These are phyloP conservation scores for Dryas integrifolia DNA, from an alignment of 331 rosid species.

Conservation along the genomic window DNA sequence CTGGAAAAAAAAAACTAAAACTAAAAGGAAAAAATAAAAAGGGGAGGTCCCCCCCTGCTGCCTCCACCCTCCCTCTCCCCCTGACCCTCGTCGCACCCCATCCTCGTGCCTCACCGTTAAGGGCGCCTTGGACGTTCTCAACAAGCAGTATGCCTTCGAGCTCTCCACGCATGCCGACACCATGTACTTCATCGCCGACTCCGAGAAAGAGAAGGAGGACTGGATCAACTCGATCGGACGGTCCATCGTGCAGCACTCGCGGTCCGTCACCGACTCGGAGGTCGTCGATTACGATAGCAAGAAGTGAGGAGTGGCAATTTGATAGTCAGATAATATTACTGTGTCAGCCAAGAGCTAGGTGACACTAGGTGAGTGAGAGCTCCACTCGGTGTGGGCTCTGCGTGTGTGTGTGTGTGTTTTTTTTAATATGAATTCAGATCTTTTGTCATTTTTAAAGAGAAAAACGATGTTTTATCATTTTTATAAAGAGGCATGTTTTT, in stretches of 20 bases:
- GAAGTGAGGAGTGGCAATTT: slow-evolving; percentile 20
- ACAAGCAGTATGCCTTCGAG: slow-evolving; percentile 61
- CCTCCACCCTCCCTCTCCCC: too few species aligned
- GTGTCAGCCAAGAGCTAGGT: too few species aligned
- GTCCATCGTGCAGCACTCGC: slow-evolving; percentile 65
- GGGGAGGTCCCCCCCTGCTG: too few species aligned
- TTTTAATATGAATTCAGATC: slow-evolving; percentile 2
- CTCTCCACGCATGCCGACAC: slow-evolving; percentile 51
- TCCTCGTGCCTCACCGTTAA: slow-evolving; percentile 56
- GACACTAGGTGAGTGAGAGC: background rate
- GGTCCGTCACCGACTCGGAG: slow-evolving; percentile 56
- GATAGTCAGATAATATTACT: background rate
- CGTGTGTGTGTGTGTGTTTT: background rate
- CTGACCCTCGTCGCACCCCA: too few species aligned
- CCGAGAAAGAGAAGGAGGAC: slow-evolving; percentile 65
- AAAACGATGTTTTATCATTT: too few species aligned
- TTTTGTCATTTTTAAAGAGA: background rate
- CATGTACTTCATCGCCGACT: slow-evolving; percentile 65
- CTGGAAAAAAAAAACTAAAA: too few species aligned
- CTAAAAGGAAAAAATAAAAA: too few species aligned
- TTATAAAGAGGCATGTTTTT: too few species aligned
- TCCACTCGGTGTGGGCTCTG: background rate
- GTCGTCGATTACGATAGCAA: slow-evolving; percentile 45
- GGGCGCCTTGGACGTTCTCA: slow-evolving; percentile 64
- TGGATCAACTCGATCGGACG: slow-evolving; percentile 73